Percentiles rank a stretch among this genome's conserved stretches.
These are phyloP conservation scores for Lithospermum erythrorhizon DNA, from an alignment of 257 asterid species.

Conservation along the genomic window DNA sequence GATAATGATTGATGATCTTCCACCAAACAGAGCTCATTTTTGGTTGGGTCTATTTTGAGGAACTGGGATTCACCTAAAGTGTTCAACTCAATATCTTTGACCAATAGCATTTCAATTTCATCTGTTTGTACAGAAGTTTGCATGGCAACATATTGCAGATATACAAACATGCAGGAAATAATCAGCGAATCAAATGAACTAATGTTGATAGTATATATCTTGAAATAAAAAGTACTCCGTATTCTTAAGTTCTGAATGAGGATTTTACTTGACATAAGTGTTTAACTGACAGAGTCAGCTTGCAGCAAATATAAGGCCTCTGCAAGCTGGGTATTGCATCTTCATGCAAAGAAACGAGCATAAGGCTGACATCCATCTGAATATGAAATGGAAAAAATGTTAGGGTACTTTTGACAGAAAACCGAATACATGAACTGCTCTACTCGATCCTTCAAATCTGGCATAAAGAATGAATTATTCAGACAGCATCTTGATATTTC, in stretches of 20 bases:
- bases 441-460: no score
- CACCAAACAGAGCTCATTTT: slow-evolving; percentile 33
- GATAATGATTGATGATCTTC: slow-evolving; percentile 63
- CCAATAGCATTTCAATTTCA: slow-evolving; percentile 58
- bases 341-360: slow-evolving; percentile 51
- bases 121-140: slow-evolving; percentile 62
- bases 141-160: slow-evolving; percentile 76
- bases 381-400: slow-evolving; percentile 13
- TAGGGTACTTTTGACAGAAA: neutral
- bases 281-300: slow-evolving; percentile 44
- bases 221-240: neutral
- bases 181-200: neutral
- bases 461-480: no score
- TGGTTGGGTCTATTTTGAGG: slow-evolving; percentile 26
- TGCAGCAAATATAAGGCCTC: slow-evolving; percentile 74
- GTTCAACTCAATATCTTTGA: slow-evolving; percentile 29
- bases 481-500: no score
- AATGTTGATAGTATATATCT: neutral
- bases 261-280: slow-evolving; percentile 62
- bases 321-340: slow-evolving; percentile 68
- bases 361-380: slow-evolving; percentile 57
- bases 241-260: neutral
- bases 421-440: neutral
- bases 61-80: slow-evolving; percentile 4
- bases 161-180: slow-evolving; percentile 3